Evolutionary conservation across 2,329 filamentous ascomycete species (phyloP).

Genomic region (Talaromyces albobiverticillius): DNA sequence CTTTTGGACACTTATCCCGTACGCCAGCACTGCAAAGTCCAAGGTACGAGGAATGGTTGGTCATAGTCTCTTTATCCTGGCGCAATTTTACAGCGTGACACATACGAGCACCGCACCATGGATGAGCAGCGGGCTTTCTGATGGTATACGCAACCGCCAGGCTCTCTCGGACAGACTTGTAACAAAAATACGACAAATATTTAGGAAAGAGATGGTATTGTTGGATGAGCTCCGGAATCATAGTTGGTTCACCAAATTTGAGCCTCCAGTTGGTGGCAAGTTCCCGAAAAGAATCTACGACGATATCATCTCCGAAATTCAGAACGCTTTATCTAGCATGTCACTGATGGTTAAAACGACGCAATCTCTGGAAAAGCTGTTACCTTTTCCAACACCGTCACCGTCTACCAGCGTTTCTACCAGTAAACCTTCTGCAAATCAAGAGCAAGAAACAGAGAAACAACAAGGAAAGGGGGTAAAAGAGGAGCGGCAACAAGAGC

Average conservation of each 20-base stretch:
- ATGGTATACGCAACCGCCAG: slow-evolving; percentile 33
- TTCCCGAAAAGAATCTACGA: slow-evolving; percentile 67
- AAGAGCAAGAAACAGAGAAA: neutral
- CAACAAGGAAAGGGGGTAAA: neutral
- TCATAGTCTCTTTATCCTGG: slow-evolving; percentile 66
- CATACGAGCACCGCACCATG: slow-evolving; percentile 63
- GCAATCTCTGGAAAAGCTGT: slow-evolving; percentile 28
- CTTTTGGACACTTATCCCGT: slow-evolving; percentile 68
- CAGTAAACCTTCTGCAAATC: slow-evolving; percentile 16
- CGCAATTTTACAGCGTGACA: slow-evolving; percentile 71
- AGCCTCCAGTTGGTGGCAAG: slow-evolving; percentile 68
- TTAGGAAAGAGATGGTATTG: slow-evolving; percentile 65
- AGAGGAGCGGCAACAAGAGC: neutral
- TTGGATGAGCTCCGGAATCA: slow-evolving; percentile 62
- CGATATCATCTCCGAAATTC: slow-evolving; percentile 58
- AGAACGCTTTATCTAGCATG: slow-evolving; percentile 31
- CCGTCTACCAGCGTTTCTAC: slow-evolving; percentile 54
- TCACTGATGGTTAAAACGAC: slow-evolving; percentile 2
- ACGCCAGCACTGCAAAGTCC: slow-evolving; percentile 68
- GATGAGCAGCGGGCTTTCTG: slow-evolving; percentile 48
- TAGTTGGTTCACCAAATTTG: slow-evolving; percentile 64
- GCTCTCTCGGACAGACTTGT: slow-evolving; percentile 43
- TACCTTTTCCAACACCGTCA: slow-evolving; percentile 35
- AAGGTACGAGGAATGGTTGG: slow-evolving; percentile 67
- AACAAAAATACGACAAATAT: slow-evolving; percentile 59